Base-by-base conservation (phyloP, 495 filamentous ascomycete species). In the Aspergillus kassunensis region DNA sequence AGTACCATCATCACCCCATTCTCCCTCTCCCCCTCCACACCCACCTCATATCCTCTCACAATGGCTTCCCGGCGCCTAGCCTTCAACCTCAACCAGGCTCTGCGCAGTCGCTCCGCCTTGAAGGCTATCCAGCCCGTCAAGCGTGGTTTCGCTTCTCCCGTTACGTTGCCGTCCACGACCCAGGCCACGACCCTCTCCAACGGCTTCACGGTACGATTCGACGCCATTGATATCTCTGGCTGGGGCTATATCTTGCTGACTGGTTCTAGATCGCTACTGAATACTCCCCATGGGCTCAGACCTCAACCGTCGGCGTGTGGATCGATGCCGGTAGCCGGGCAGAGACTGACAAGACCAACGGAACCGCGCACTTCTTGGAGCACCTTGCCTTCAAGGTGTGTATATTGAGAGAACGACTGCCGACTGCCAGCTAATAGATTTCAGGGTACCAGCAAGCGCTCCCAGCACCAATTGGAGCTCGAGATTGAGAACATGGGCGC, bases 401-500 rank as follows among this genome's bases (percentile, higher is more conserved):
- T 42, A 54, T 33, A 11, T 7, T 16, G 49, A 30, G 45, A 58
- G 67, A 51, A 69, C 43, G 15, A 37, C 33, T 23, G 23, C 21
- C 16, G 16, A 16, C 16, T 18, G 6, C 18, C 19, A 2, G 23
- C 24, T 53, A 45, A 37, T 7, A 21, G 18, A 18, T 29, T 21
- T 34, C 60, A 87, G 92, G 93, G 93, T 58, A 98, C 93, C 55
- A 80, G 84, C 73, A 96, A 87, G 73, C 83, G 93, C 64, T 89
- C 86, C 35, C 95, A 97, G 72, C 85, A 92, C 65, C 93, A 97
- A 73, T 76, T 99, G 70, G 93, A 99, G 79, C 85, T 99, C 42
- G 95, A 99, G 78, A 96, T 99, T 61, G 93, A 99, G 80, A 97
- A 99, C 77, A 96, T 97, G 91, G 93, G 93, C 67, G 93, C 89